phyloP scores from a whole-genome alignment of 768 basidiomycete species.

The Suillus cothurnatus region DNA sequence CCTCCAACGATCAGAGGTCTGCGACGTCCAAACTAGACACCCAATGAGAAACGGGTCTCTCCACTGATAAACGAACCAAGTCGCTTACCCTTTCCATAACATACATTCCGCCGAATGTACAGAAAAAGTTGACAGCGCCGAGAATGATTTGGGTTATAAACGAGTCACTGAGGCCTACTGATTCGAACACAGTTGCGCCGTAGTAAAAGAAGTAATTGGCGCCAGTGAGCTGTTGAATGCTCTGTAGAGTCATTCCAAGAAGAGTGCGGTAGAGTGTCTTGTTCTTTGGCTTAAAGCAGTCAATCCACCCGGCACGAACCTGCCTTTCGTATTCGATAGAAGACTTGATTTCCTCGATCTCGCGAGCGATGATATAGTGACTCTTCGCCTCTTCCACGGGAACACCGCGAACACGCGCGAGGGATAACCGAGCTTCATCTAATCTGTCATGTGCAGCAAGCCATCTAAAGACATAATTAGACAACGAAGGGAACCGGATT shows the following conservation, averaged over 20 bases:
- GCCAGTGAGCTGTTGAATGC: conserved; percentile 72
- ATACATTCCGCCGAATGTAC: conserved; percentile 74
- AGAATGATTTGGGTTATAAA: conserved; percentile 77
- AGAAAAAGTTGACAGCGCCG: conserved; percentile 70
- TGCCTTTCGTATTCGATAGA: conserved; percentile 52
- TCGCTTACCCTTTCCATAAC: conserved; percentile 62
- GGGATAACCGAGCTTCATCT: conserved; percentile 50
- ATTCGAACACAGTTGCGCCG: conserved; percentile 64
- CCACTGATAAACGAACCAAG: neutral
- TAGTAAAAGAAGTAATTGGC: conserved; percentile 74
- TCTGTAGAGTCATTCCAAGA: conserved; percentile 66
- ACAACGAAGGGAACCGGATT: neutral
- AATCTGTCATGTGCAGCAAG: conserved; percentile 49
- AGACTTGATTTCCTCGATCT: conserved; percentile 56
- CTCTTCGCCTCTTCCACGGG: conserved; percentile 38
- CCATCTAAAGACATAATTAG: conserved; percentile 42
- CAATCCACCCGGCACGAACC: conserved; percentile 59
- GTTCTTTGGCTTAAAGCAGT: conserved; percentile 58
- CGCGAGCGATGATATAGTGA: conserved; percentile 45
- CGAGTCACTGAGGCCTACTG: conserved; percentile 67
- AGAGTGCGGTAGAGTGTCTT: conserved; percentile 67
- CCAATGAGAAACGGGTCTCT: neutral
- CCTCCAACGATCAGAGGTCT: conserved; percentile 67
- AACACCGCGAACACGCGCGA: conserved; percentile 54
- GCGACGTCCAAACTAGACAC: conserved; percentile 61